These are phyloP conservation scores for Hyphodiscus hymeniophilus DNA, from an alignment of 495 filamentous ascomycete species.

Conservation along the genomic window DNA sequence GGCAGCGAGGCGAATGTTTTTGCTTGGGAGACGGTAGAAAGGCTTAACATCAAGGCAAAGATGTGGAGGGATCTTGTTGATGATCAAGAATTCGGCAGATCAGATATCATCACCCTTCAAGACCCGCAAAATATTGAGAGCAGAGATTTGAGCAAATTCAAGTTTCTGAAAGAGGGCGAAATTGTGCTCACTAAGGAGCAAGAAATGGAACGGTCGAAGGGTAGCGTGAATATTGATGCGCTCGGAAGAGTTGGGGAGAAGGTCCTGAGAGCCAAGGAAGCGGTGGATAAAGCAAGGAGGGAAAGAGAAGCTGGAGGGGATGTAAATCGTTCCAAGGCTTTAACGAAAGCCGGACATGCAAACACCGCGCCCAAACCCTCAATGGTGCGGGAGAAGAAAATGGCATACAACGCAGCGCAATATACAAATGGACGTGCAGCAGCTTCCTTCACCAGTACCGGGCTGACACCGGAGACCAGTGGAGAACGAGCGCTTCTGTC, in stretches of 20 bases:
- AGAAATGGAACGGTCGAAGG: slow-evolving; percentile 48
- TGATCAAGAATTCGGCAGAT: slow-evolving; percentile 78
- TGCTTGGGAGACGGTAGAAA: slow-evolving; percentile 87
- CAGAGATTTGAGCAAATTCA: slow-evolving; percentile 81
- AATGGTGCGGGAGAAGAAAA: slow-evolving; percentile 40
- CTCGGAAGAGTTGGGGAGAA: slow-evolving; percentile 74
- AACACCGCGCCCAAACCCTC: slow-evolving; percentile 18
- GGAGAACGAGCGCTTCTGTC: slow-evolving; percentile 75
- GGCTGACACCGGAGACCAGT: slow-evolving; percentile 84
- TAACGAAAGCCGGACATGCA: slow-evolving; percentile 30
- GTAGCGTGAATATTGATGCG: slow-evolving; percentile 65
- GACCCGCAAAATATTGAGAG: slow-evolving; percentile 87
- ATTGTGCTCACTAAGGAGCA: slow-evolving; percentile 57
- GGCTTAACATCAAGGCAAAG: slow-evolving; percentile 95
- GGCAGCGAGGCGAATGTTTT: slow-evolving; percentile 83
- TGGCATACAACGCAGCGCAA: slow-evolving; percentile 74
- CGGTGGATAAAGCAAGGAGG: slow-evolving; percentile 71
- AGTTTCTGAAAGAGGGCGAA: slow-evolving; percentile 79
- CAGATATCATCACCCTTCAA: slow-evolving; percentile 93
- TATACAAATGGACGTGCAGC: slow-evolving; percentile 91
- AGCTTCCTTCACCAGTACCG: slow-evolving; percentile 90
- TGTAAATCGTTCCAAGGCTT: slow-evolving; percentile 38
- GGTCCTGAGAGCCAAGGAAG: slow-evolving; percentile 85
- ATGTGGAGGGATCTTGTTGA: slow-evolving; percentile 89
- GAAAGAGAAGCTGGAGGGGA: slow-evolving; percentile 39